A percentile compares a stretch with the other conserved stretches of the same genome.
These are phyloP conservation scores for Globisporangium abappressorium DNA, from an alignment of 352 stramenopile genomes.

Conservation along the genomic window DNA sequence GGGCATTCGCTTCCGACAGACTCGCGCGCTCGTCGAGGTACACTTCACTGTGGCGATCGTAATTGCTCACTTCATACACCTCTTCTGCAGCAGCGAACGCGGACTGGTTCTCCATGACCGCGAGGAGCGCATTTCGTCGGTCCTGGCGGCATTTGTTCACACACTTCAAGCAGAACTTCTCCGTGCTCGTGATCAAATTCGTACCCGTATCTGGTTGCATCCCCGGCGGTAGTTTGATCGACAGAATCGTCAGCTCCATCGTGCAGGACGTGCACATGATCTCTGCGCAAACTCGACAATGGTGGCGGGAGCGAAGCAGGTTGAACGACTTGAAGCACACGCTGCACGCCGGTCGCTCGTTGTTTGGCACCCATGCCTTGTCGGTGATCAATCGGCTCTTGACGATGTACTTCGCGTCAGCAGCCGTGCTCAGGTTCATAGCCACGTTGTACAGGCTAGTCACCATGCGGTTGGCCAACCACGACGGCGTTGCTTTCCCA, in stretches of 20 bases:
- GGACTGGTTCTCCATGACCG: constrained; percentile 12
- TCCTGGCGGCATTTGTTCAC: constrained; percentile 67
- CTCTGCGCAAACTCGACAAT: constrained; percentile 79
- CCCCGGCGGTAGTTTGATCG: constrained; percentile 44
- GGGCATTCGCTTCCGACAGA: constrained; percentile 21
- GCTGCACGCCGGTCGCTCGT: constrained; percentile 59
- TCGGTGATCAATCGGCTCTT: constrained; percentile 55
- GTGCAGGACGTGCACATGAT: constrained; percentile 79
- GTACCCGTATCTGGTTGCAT: constrained; percentile 56
- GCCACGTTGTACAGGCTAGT: constrained; percentile 37
- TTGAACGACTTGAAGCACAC: constrained; percentile 81
- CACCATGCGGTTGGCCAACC: constrained; percentile 65
- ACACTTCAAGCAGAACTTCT: constrained; percentile 84
- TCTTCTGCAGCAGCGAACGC: constrained; percentile 12
- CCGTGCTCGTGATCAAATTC: constrained; percentile 55
- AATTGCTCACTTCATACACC: constrained; percentile 33
- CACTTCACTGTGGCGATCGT: constrained; percentile 14
- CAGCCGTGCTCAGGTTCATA: constrained; percentile 38
- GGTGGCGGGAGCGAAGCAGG: constrained; percentile 67
- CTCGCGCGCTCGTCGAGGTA: constrained; percentile 22
- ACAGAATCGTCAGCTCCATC: constrained; percentile 56
- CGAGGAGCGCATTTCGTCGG: constrained; percentile 33
- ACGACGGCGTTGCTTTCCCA: constrained; percentile 43
- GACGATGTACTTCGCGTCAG: constrained; percentile 66
- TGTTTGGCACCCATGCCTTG: constrained; percentile 69